phyloP scores from a whole-genome alignment of 352 stramenopile species.

The Phytophthora brassicae region DNA sequence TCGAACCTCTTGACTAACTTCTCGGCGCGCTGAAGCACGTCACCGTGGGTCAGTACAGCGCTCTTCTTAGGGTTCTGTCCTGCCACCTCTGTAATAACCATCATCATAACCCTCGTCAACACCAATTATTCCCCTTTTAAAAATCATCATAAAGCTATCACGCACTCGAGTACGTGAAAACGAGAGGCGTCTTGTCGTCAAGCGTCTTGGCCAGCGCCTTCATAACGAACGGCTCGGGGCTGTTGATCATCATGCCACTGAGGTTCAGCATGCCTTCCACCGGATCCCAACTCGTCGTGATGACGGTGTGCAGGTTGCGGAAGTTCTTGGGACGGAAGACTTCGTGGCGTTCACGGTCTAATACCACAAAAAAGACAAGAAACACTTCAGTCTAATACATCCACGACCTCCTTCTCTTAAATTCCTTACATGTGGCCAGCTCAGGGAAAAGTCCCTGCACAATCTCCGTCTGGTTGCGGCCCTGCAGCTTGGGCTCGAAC shows the following conservation, averaged over 20 bases:
- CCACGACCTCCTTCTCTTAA: not conserved
- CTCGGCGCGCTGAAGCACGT: constrained; percentile 73
- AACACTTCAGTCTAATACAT: not conserved
- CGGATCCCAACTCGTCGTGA: constrained; percentile 77
- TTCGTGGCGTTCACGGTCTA: constrained; percentile 53
- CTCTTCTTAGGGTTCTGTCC: constrained; percentile 84
- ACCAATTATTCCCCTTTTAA: not conserved
- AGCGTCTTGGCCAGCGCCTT: constrained; percentile 62
- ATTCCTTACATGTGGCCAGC: constrained; percentile 65
- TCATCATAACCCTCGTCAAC: constrained; percentile 8
- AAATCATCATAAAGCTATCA: not conserved
- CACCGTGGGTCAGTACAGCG: constrained; percentile 74
- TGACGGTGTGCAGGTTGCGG: constrained; percentile 81
- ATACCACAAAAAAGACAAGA: not conserved
- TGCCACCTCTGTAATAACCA: constrained; percentile 52
- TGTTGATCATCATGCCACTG: constrained; percentile 81
- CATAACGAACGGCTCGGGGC: constrained; percentile 64
- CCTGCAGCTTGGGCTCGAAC: constrained; percentile 83
- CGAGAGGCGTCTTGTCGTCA: constrained; percentile 71
- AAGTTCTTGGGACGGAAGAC: constrained; percentile 84
- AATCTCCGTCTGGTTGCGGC: constrained; percentile 74
- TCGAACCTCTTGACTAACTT: constrained; percentile 73
- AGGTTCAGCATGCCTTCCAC: constrained; percentile 79
- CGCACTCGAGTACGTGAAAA: constrained; percentile 77
- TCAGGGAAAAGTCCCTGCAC: constrained; percentile 76